Percentiles rank a stretch among this genome's conserved stretches.
Conservation (phyloP, 805 yeast species). For the Pichia sporocuriosa region DNA sequence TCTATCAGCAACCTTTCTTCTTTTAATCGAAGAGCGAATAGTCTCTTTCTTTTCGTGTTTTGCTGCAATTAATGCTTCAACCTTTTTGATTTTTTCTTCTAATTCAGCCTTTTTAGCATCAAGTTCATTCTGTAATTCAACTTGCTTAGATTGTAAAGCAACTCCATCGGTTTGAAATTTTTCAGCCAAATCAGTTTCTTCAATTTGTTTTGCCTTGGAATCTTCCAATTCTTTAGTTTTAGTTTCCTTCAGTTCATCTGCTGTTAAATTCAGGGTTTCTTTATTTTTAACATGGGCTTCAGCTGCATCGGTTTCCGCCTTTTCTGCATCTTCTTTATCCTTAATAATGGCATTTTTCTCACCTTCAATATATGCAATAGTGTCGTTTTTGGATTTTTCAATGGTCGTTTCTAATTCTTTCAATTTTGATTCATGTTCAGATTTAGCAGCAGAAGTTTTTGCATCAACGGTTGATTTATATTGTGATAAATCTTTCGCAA, state of each 20-base stretch:
- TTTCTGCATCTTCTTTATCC: slow-evolving; percentile 37
- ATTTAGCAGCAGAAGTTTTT: slow-evolving; percentile 32
- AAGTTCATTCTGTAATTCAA: slow-evolving; percentile 30
- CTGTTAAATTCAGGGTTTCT: slow-evolving; percentile 36
- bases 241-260: slow-evolving; percentile 36
- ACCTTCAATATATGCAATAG: slow-evolving; percentile 34
- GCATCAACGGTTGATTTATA: slow-evolving; percentile 33
- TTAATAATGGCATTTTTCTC: slow-evolving; percentile 39
- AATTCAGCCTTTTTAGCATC: slow-evolving; percentile 37
- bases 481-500: slow-evolving; percentile 33
- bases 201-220: slow-evolving; percentile 27
- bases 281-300: slow-evolving; percentile 40
- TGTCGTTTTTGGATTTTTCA: slow-evolving; percentile 27
- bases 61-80: slow-evolving; percentile 37
- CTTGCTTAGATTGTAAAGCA: slow-evolving; percentile 33
- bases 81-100: slow-evolving; percentile 20
- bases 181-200: slow-evolving; percentile 24
- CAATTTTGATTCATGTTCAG: slow-evolving; percentile 20
- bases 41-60: slow-evolving; percentile 33
- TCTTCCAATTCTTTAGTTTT: slow-evolving; percentile 24
- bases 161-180: slow-evolving; percentile 37
- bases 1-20: slow-evolving; percentile 37
- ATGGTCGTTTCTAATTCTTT: slow-evolving; percentile 21
- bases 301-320: slow-evolving; percentile 41
- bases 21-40: slow-evolving; percentile 21